Conservation (phyloP, 148 eudicot genomes). For the Dianthus caryophyllus region DNA sequence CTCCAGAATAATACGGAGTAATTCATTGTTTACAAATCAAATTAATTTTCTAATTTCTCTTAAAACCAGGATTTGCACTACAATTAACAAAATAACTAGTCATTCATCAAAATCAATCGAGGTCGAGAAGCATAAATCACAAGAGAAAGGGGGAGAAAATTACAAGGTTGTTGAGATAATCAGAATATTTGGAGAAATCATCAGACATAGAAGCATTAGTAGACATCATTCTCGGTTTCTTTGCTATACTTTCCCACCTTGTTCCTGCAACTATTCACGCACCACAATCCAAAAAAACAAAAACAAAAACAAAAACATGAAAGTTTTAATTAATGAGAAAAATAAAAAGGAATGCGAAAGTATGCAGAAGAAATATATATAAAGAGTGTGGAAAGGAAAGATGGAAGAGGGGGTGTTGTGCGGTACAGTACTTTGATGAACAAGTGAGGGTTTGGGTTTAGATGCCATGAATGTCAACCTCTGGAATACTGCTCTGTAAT, state of each 20-base stretch:
- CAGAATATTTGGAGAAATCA: conserved; percentile 59
- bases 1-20: no score
- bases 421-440: conserved; percentile 21
- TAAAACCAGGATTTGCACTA: neutral
- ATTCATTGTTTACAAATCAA: no score
- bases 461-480: conserved; percentile 46
- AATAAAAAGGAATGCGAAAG: no score
- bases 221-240: conserved; percentile 56
- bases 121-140: no score
- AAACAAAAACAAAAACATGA: no score
- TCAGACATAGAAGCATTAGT: conserved; percentile 49
- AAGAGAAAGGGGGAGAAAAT: neutral
- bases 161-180: conserved; percentile 73
- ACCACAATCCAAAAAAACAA: neutral
- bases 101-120: no score
- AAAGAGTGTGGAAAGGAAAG: neutral
- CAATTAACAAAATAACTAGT: neutral
- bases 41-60: neutral
- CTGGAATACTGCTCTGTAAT: conserved; percentile 18
- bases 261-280: conserved; percentile 38
- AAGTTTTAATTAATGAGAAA: no score
- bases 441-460: conserved; percentile 25
- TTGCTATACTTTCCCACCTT: conserved; percentile 42
- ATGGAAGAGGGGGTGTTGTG: neutral
- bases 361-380: neutral